Conservation (phyloP, 1,139 yeast genomes). For the Protomyces lactucae-debilis region DNA sequence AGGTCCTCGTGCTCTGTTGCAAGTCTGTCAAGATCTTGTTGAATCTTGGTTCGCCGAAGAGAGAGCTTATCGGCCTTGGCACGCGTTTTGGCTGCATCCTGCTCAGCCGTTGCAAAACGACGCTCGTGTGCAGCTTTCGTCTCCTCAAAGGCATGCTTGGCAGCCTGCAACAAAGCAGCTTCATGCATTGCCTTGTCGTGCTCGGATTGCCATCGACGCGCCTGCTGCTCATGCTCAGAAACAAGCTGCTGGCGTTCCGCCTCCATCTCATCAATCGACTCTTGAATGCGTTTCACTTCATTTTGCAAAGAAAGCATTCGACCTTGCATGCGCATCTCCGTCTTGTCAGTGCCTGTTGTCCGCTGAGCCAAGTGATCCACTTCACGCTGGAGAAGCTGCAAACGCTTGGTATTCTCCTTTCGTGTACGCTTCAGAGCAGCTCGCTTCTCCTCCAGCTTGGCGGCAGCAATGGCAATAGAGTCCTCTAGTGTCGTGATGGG, state of each 20-base stretch:
- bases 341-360: slow-evolving; percentile 12
- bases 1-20: slow-evolving; percentile 11
- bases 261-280: slow-evolving; percentile 23
- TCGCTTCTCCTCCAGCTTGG: slow-evolving; percentile 6
- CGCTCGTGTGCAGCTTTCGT: slow-evolving; percentile 2
- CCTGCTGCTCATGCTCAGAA: neutral
- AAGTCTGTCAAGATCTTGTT: slow-evolving; percentile 16
- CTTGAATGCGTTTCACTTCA: slow-evolving; percentile 21
- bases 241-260: neutral
- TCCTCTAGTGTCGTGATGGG: slow-evolving; percentile 18
- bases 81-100: slow-evolving; percentile 4
- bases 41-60: slow-evolving; percentile 17
- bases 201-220: slow-evolving; percentile 1
- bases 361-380: slow-evolving; percentile 6
- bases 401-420: slow-evolving; percentile 16
- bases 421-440: slow-evolving; percentile 9
- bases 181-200: neutral
- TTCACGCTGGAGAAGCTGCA: slow-evolving; percentile 18
- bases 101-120: slow-evolving; percentile 1
- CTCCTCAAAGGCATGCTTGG: neutral
- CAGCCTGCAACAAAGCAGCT: slow-evolving; percentile 1
- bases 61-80: slow-evolving; percentile 24
- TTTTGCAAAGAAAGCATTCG: slow-evolving; percentile 20
- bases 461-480: slow-evolving; percentile 8
- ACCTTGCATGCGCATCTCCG: slow-evolving; percentile 16